Conservation (phyloP, 176 grass and related monocot species). For the Rhynchospora pubera region DNA sequence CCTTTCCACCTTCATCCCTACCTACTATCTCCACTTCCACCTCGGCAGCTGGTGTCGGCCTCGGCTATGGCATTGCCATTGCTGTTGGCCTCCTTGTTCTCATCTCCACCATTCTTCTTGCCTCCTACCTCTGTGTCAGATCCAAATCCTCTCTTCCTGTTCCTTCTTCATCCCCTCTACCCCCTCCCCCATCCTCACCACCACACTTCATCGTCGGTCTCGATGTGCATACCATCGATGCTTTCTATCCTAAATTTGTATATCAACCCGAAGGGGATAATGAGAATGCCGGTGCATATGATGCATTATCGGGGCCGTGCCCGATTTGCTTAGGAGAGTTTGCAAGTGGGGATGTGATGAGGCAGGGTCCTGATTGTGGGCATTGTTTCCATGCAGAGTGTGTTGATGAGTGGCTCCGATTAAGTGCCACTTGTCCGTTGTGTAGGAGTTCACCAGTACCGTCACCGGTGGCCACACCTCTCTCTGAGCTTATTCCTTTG, state of each 20-base stretch:
- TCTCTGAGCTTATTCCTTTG: conserved; percentile 42
- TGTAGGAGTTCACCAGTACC: conserved; percentile 65
- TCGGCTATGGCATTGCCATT: conserved; percentile 71
- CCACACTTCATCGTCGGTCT: conserved; percentile 27
- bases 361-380: conserved; percentile 43
- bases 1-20: conserved; percentile 7
- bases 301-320: conserved; percentile 22
- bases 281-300: neutral
- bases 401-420: conserved; percentile 61
- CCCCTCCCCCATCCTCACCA: neutral
- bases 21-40: neutral
- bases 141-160: conserved; percentile 29
- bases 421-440: conserved; percentile 69
- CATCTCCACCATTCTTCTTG: conserved; percentile 69
- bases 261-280: neutral
- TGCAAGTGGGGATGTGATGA: conserved; percentile 29
- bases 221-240: conserved; percentile 43
- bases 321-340: conserved; percentile 68
- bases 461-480: conserved; percentile 37
- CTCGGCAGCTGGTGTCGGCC: conserved; percentile 33
- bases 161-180: neutral
- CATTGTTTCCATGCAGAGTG: conserved; percentile 61
- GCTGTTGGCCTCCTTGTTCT: conserved; percentile 59
- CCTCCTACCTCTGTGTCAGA: conserved; percentile 59
- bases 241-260: conserved; percentile 53